Evolutionary conservation across 805 yeast genomes (phyloP), one percentile per base, ranked within the genome.

Genomic region (Starmerella kuoi): DNA sequence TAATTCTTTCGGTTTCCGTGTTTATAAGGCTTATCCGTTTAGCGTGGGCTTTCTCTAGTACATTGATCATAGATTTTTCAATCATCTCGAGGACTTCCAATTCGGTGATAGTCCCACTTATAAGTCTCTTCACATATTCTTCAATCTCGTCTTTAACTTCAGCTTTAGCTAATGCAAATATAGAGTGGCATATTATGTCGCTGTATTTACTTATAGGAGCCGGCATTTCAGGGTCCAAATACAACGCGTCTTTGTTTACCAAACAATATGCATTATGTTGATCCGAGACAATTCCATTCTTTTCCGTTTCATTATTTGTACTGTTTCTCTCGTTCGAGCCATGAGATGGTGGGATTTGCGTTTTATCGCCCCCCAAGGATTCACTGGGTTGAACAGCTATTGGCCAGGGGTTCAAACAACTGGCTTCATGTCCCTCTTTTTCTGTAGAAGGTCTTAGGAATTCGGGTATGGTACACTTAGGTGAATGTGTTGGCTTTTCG

Each of bases 1-100:
- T 19, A 2, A 43, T 38, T 4, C 41, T 26, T 6, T 44, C 47
- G 2, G 44, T 37, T 20, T 40, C 47, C 14, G 17, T 12, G 3
- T 26, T n/a, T 9, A 44, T 35, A 3, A 44, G 19, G n/a, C 24
- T 35, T 12, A 44, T 22, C 6, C 41, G 44, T 23, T 32, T n/a
- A 2, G 28, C 44, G 21, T 44, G 44, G 3, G 35, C 25, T 15
- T 17, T 26, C 21, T 37, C 39, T 2, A 44, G 18, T 1, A 12
- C 18, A 3, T 18, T 15, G 7, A 44, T 27, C 4, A 41, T 31
- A 3, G 17, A 15, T 3, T n/a, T 11, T 21, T 42, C 45, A 14
- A 40, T 3, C 3, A 5, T 9, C 14, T 34, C 27, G 3, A 40
- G 20, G 6, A 17, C 9, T 18, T 9, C 17, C 6, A 21, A n/a